Base-by-base conservation (phyloP, 495 filamentous ascomycete genomes). In the Aspergillus steynii region DNA sequence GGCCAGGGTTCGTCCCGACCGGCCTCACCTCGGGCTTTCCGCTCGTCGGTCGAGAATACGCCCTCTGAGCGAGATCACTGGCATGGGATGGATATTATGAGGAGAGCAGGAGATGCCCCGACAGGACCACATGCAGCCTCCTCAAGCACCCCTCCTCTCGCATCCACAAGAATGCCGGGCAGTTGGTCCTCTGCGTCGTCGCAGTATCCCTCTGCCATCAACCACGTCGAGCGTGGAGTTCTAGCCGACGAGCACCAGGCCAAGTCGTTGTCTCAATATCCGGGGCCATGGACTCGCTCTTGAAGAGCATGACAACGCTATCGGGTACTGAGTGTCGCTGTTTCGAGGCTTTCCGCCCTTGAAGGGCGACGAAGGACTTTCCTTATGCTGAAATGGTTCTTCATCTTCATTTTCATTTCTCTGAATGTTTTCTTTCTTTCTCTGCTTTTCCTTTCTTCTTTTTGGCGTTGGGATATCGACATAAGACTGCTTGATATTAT, bases 1-100 rank as follows among this genome's bases (percentile, higher is more conserved):
- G 67, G 61, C 34, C 69, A 79, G 49, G 50, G 81, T 10, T 68
- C 77, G 29, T 58, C 75, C 14, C 68, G 82, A 29, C 82, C 82
- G 0, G 52, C 75, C 1, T 82, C 82, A 5, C 82, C 82, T 25
- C 69, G 54, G 14, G 31, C 55, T 20, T 53, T 66, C 26, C 55
- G 56, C 14, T 8, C 61, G 28, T 57, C 55, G n/a, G 56, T 58
- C 31, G 58, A 64, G 32, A 47, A 60, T 26, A 34, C 48, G 5
- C n/a, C 50, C 5, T 52, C 53, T 3, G 59, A 60, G 0, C 47
- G 56, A 49, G 61, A 58, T 25, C 53, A 56, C 20, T 67, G 65
- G 64, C 6, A 55, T 52, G 48, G 14, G 25, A 10, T 56, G 10
- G 65, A 64, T 4, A 49, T 20, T 7, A 29, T 59, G 3, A 29